Evolutionary conservation across 106 monocot species (phyloP).

Genomic region (Dioscorea alata): DNA sequence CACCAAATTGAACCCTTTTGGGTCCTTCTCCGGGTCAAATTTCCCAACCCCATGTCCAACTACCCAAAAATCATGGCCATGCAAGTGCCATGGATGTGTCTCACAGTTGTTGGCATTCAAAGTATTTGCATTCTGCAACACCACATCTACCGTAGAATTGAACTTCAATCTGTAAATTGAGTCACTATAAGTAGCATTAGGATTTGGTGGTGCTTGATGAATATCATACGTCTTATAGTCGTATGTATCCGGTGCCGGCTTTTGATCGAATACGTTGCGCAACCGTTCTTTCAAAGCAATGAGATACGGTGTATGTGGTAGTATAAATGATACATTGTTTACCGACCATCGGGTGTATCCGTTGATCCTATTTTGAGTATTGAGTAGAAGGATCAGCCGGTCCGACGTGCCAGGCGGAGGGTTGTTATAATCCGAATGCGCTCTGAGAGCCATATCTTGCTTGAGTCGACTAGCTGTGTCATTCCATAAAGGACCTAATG

Average conservation of each 20-base stretch:
- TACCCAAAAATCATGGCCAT: constrained; percentile 98
- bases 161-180: constrained; percentile 46
- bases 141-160: constrained; percentile 67
- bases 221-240: constrained; percentile 44
- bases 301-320: constrained; percentile 73
- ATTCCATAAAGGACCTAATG: constrained; percentile 59
- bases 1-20: constrained; percentile 46
- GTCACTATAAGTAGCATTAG: constrained; percentile 38
- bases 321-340: constrained; percentile 71
- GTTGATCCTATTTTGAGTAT: constrained; percentile 78
- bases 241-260: constrained; percentile 58
- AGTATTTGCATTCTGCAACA: constrained; percentile 87
- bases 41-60: constrained; percentile 66
- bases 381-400: constrained; percentile 56
- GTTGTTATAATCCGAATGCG: constrained; percentile 32
- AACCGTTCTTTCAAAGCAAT: constrained; percentile 44
- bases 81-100: constrained; percentile 99
- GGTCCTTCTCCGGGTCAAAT: constrained; percentile 47
- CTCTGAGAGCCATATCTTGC: constrained; percentile 32
- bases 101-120: constrained; percentile 64
- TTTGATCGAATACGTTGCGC: constrained; percentile 30
- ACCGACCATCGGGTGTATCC: constrained; percentile 52
- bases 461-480: constrained; percentile 39
- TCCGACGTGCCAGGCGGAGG: constrained; percentile 48
- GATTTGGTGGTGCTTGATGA: neutral